phyloP scores from a whole-genome alignment of 257 asterid genomes.

The Solanum paucissectum region DNA sequence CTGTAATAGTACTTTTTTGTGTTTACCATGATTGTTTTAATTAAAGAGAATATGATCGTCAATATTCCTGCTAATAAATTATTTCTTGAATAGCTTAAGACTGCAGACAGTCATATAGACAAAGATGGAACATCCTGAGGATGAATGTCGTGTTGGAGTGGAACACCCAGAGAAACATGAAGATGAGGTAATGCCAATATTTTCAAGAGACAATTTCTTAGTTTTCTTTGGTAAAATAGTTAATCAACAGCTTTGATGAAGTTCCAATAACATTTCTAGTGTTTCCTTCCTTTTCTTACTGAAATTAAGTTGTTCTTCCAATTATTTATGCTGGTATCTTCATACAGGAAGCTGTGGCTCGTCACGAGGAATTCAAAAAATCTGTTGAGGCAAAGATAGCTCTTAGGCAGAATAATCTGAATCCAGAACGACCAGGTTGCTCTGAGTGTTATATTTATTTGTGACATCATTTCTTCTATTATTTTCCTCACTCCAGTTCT shows the following conservation, averaged over 20 bases:
- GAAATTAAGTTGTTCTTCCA: background rate
- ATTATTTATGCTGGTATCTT: background rate
- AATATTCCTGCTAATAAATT: background rate
- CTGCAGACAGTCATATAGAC: background rate
- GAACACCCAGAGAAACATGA: constrained; percentile 62
- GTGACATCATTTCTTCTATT: background rate
- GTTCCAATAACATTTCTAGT: background rate
- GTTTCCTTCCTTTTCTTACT: background rate
- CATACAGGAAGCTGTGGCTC: constrained; percentile 84
- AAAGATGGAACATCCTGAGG: constrained; percentile 72
- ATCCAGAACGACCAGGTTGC: constrained; percentile 91
- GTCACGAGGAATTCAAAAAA: constrained; percentile 87
- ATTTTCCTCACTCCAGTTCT: background rate
- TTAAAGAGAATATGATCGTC: background rate
- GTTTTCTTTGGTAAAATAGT: background rate
- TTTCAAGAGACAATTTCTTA: background rate
- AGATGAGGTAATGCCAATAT: constrained; percentile 39
- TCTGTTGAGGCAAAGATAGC: constrained; percentile 67
- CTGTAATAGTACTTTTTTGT: background rate
- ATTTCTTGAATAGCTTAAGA: background rate
- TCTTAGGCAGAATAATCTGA: constrained; percentile 69
- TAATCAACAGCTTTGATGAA: background rate
- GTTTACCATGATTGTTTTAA: background rate
- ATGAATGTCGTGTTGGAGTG: constrained; percentile 29
- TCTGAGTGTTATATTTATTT: background rate